A percentile compares a stretch with the other conserved stretches of the same genome.
Evolutionary conservation across 371 early-diverging fungal genomes (phyloP).

Genomic region (Mucor saturninus): DNA sequence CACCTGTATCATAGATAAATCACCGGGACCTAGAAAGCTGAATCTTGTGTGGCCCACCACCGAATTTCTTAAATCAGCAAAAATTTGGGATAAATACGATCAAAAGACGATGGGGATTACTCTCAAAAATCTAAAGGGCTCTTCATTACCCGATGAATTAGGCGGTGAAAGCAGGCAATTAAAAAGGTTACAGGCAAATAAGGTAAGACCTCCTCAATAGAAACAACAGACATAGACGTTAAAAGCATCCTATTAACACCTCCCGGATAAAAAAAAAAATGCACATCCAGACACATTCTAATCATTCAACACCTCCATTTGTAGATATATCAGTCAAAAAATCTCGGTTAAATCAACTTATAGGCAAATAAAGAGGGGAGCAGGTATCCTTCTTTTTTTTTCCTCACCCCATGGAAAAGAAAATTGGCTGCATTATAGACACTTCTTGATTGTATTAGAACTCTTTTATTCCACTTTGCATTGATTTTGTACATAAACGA

Average conservation of each 20-base stretch:
- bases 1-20: conserved; percentile 42
- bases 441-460: too few relatives aligned
- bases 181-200: neutral
- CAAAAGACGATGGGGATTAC: conserved; percentile 67
- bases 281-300: neutral
- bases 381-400: conserved; percentile 14
- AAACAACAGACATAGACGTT: too few relatives aligned
- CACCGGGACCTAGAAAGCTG: conserved; percentile 57
- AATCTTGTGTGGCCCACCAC: conserved; percentile 78
- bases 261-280: too few relatives aligned
- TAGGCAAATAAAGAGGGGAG: conserved; percentile 13
- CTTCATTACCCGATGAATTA: conserved; percentile 2
- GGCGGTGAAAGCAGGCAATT: neutral
- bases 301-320: neutral
- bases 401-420: too few relatives aligned
- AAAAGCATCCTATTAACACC: too few relatives aligned
- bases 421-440: too few relatives aligned
- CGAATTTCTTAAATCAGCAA: conserved; percentile 79
- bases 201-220: neutral
- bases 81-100: conserved; percentile 78
- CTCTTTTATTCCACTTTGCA: neutral
- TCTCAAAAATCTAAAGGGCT: conserved; percentile 31
- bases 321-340: neutral
- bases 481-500: neutral
- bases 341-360: neutral